These are phyloP conservation scores for Nemania abortiva DNA, from an alignment of 2,329 filamentous ascomycete species.

Conservation along the genomic window DNA sequence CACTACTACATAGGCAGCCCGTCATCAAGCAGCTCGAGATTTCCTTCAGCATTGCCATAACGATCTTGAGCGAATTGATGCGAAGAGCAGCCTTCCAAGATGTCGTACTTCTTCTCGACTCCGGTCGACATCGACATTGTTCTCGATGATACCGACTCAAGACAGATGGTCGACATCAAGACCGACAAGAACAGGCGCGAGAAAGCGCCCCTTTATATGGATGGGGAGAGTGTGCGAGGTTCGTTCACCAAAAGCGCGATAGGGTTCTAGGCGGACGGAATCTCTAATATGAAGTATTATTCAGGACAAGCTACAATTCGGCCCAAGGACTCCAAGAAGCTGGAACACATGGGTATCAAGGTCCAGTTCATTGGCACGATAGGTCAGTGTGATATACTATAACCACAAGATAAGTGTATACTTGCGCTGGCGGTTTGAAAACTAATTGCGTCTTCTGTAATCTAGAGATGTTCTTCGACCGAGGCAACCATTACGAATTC, in stretches of 20 bases:
- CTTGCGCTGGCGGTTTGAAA: neutral
- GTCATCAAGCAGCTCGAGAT: constrained; percentile 24
- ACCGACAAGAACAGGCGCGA: constrained; percentile 98
- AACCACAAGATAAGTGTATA: neutral
- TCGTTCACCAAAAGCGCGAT: constrained; percentile 3
- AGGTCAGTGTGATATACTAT: constrained; percentile 66
- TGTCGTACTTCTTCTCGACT: constrained; percentile 99
- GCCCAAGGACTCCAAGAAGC: constrained; percentile 96
- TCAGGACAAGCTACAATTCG: constrained; percentile 92
- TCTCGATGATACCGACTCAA: constrained; percentile 93
- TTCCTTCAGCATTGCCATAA: constrained; percentile 7
- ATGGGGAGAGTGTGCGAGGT: constrained; percentile 86
- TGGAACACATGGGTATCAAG: constrained; percentile 99
- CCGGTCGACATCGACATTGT: constrained; percentile 99
- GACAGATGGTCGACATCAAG: constrained; percentile 96
- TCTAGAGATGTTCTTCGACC: constrained; percentile 99
- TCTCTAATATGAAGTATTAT: constrained; percentile 11
- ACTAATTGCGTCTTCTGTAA: constrained; percentile 18
- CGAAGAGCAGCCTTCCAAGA: constrained; percentile 54
- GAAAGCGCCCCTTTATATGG: constrained; percentile 96
- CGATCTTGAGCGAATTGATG: constrained; percentile 23
- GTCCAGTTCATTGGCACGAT: constrained; percentile 99
- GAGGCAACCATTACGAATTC: constrained; percentile 99
- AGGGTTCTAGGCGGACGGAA: neutral
- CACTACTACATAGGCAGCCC: neutral